Percentiles rank a stretch among this genome's conserved stretches.
Conservation (phyloP, 345 rosid species). For the Linum usitatissimum region DNA sequence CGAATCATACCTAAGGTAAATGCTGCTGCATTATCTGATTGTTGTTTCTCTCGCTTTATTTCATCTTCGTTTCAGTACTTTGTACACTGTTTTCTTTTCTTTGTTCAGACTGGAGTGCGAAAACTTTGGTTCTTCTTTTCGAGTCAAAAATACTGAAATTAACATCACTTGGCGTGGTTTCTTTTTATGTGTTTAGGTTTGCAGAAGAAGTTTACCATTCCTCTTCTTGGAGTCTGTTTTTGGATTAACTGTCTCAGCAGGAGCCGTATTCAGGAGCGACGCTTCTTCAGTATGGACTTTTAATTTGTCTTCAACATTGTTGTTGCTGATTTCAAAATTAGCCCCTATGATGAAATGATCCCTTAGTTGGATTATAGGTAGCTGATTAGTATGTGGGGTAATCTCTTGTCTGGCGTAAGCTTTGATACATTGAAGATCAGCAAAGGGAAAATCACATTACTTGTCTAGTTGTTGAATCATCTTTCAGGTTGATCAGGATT, state of each 20-base stretch:
- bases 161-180: not conserved
- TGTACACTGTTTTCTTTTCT: not conserved
- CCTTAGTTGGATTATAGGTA: not conserved
- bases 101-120: not conserved
- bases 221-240: not conserved
- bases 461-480: not conserved
- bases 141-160: too few relatives aligned
- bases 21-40: too few relatives aligned
- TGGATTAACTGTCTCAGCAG: not conserved
- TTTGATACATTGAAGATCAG: not conserved
- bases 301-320: not conserved
- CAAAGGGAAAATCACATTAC: not conserved
- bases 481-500: not conserved
- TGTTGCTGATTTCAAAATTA: too few relatives aligned
- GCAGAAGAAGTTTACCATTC: not conserved
- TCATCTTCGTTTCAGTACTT: too few relatives aligned
- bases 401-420: too few relatives aligned
- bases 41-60: too few relatives aligned
- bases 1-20: conserved; percentile 23
- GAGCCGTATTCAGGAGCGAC: not conserved
- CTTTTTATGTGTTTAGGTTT: not conserved
- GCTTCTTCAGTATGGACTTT: not conserved
- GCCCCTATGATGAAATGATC: not conserved
- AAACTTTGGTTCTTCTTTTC: too few relatives aligned
- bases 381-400: not conserved